phyloP scores from a whole-genome alignment of 257 asterid genomes.

The Voacanga thouarsii region DNA sequence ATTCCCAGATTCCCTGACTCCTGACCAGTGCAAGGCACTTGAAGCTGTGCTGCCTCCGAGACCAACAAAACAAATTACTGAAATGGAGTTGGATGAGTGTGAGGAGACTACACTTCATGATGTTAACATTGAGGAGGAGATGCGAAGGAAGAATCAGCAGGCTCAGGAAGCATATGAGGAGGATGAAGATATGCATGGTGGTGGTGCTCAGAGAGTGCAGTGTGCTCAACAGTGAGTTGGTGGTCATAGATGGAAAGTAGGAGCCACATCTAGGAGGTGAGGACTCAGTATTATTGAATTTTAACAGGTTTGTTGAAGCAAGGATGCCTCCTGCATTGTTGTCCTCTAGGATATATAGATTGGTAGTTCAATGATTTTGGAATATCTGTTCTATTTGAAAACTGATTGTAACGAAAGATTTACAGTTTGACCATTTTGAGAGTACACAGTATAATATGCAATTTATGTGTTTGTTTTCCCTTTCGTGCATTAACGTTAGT shows the following conservation, averaged over 20 bases:
- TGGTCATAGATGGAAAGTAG: not conserved
- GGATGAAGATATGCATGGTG: conserved; percentile 53
- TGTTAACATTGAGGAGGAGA: conserved; percentile 50
- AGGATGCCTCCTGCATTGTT: not conserved
- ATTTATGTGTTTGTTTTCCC: not conserved
- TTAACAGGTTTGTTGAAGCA: not conserved
- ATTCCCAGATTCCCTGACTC: conserved; percentile 62
- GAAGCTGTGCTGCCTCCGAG: conserved; percentile 49
- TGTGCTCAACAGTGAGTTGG: conserved; percentile 48
- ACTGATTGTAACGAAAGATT: not conserved
- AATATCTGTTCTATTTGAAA: not conserved
- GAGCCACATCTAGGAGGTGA: not conserved
- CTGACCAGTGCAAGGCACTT: conserved; percentile 54
- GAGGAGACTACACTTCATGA: conserved; percentile 54
- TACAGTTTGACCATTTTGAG: conserved; percentile 5
- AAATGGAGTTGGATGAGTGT: conserved; percentile 51
- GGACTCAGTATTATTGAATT: not conserved
- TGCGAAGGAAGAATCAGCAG: conserved; percentile 48
- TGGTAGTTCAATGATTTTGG: not conserved
- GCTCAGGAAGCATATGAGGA: conserved; percentile 57
- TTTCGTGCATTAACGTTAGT: not conserved
- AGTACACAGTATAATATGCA: conserved; percentile 4
- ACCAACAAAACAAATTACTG: conserved; percentile 27
- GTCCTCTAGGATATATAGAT: not conserved
- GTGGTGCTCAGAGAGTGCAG: conserved; percentile 55